These are phyloP conservation scores for Xanthoceras sorbifolium DNA, from an alignment of 345 rosid genomes.

Conservation along the genomic window DNA sequence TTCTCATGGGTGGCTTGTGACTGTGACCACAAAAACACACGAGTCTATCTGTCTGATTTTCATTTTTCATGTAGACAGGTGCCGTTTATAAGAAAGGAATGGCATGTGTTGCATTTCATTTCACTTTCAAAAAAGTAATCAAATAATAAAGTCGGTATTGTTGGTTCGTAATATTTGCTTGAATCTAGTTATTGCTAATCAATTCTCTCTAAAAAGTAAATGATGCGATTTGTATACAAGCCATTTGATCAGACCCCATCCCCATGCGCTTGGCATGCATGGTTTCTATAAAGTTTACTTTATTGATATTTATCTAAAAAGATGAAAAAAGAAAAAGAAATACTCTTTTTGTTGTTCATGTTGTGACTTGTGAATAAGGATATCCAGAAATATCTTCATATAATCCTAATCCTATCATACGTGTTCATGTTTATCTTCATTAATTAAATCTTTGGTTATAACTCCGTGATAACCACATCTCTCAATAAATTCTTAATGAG, in stretches of 20 bases:
- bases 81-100: conserved; percentile 26
- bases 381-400: neutral
- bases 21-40: conserved; percentile 11
- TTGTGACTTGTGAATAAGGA: neutral
- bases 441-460: no score
- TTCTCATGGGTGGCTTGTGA: conserved; percentile 33
- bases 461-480: no score
- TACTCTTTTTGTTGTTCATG: conserved; percentile 16
- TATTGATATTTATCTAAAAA: neutral
- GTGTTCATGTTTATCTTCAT: no score
- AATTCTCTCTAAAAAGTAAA: neutral
- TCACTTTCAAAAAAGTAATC: neutral
- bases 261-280: conserved; percentile 1
- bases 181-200: neutral
- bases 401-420: neutral
- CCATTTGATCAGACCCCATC: neutral
- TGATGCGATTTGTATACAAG: neutral
- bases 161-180: neutral
- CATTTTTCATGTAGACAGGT: conserved; percentile 20
- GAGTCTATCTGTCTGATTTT: neutral
- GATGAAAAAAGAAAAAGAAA: neutral
- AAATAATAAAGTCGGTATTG: conserved; percentile 3
- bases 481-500: no score
- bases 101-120: conserved; percentile 6
- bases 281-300: neutral